phyloP scores from a whole-genome alignment of 768 basidiomycete genomes.

The Pleurotus djamor region DNA sequence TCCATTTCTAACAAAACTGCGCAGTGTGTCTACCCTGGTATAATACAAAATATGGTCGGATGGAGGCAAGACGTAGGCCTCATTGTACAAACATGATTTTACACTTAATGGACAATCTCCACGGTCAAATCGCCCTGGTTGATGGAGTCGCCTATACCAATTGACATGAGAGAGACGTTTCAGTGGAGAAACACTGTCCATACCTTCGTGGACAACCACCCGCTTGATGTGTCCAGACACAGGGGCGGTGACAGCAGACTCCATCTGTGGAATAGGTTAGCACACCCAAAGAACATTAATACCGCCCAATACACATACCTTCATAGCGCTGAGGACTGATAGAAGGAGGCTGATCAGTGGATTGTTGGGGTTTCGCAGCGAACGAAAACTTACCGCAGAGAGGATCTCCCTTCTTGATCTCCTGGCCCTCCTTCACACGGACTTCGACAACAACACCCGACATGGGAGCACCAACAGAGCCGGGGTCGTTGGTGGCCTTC shows the following conservation, averaged over 20 bases:
- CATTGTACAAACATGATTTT: background rate
- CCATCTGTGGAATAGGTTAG: slow-evolving; percentile 67
- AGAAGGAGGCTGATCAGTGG: slow-evolving; percentile 7
- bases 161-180: slow-evolving; percentile 1
- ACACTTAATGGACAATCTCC: slow-evolving; percentile 72
- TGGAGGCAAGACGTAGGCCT: background rate
- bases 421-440: slow-evolving; percentile 94
- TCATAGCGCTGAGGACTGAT: slow-evolving; percentile 93
- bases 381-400: slow-evolving; percentile 67
- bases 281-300: slow-evolving; percentile 10
- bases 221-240: slow-evolving; percentile 97
- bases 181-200: slow-evolving; percentile 12
- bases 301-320: slow-evolving; percentile 48
- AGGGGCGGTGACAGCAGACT: slow-evolving; percentile 93
- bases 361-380: slow-evolving; percentile 3
- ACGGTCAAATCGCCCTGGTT: slow-evolving; percentile 90
- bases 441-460: slow-evolving; percentile 98
- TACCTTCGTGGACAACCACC: slow-evolving; percentile 86
- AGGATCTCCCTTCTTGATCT: slow-evolving; percentile 98
- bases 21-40: slow-evolving; percentile 3
- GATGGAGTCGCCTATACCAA: slow-evolving; percentile 78
- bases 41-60: background rate
- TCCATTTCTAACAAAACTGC: slow-evolving; percentile 3
- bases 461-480: slow-evolving; percentile 97
- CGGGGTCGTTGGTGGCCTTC: slow-evolving; percentile 91